phyloP scores from a whole-genome alignment of 805 yeast species.

The Sugiyamaella lignohabitans region DNA sequence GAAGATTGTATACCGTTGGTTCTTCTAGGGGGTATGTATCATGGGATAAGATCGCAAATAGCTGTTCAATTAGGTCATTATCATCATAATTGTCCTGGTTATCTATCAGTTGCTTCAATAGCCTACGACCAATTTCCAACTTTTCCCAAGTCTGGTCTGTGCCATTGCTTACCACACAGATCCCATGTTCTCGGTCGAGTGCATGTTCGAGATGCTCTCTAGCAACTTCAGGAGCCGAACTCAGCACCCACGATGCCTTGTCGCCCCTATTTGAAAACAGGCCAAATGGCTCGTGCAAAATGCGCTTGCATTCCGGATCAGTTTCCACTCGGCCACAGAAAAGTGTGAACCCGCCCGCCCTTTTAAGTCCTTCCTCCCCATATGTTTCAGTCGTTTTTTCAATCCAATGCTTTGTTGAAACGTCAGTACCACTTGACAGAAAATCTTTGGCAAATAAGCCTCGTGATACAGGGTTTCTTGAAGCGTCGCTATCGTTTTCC shows the following conservation, averaged over 20 bases:
- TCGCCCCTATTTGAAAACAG: conserved; percentile 10
- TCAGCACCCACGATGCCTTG: conserved; percentile 1
- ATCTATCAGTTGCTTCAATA: conserved; percentile 27
- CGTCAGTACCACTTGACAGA: conserved; percentile 32
- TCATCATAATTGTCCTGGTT: conserved; percentile 19
- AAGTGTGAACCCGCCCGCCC: conserved; percentile 59
- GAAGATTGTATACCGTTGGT: conserved; percentile 39
- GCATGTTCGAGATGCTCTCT: not conserved
- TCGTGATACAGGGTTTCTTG: conserved; percentile 39
- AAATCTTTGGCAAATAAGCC: conserved; percentile 47
- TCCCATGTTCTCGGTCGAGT: not conserved
- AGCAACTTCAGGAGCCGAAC: not conserved
- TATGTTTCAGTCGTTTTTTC: conserved; percentile 23
- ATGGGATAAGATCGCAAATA: conserved; percentile 52
- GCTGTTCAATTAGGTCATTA: conserved; percentile 38
- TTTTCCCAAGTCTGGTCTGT: conserved; percentile 69
- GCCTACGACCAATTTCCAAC: conserved; percentile 47
- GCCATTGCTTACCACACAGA: conserved; percentile 22
- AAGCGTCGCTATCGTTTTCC: conserved; percentile 31
- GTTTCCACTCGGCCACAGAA: conserved; percentile 42
- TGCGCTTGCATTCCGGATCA: conserved; percentile 23
- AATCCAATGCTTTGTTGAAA: conserved; percentile 41
- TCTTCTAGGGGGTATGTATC: conserved; percentile 33
- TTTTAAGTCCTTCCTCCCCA: conserved; percentile 27
- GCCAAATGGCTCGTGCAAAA: conserved; percentile 17